Conservation (phyloP, 2,329 filamentous ascomycete species). For the Colletotrichum sp. region DNA sequence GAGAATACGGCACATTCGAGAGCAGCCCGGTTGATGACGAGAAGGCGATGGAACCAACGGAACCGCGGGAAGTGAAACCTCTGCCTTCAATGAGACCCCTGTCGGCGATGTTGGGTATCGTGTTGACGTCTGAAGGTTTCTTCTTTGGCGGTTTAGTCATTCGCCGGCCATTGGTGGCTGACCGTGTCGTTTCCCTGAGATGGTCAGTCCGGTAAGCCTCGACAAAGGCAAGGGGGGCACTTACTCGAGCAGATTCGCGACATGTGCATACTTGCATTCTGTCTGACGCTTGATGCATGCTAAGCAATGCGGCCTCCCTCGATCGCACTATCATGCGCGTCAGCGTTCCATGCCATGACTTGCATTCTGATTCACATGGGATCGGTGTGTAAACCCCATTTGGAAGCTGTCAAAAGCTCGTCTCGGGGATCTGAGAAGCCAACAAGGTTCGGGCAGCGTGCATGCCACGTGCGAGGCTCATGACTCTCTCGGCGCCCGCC, state of each 20-base stretch:
- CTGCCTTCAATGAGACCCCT: slow-evolving; percentile 52
- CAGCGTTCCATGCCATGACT: background rate
- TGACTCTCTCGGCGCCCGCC: background rate
- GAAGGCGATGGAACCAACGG: slow-evolving; percentile 36
- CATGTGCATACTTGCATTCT: slow-evolving; percentile 75
- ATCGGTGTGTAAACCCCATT: background rate
- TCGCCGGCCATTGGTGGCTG: slow-evolving; percentile 55
- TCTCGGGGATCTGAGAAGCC: background rate
- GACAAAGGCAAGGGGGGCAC: slow-evolving; percentile 31
- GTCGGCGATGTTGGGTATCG: slow-evolving; percentile 62
- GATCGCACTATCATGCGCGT: slow-evolving; percentile 65
- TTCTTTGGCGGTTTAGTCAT: slow-evolving; percentile 65
- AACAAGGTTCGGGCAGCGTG: background rate
- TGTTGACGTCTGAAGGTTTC: slow-evolving; percentile 44
- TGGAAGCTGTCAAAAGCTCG: background rate
- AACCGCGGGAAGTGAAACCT: slow-evolving; percentile 51
- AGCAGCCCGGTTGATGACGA: slow-evolving; percentile 66
- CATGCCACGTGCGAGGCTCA: background rate
- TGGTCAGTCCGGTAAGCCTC: background rate
- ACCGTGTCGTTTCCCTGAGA: slow-evolving; percentile 61
- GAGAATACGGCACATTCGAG: slow-evolving; percentile 75
- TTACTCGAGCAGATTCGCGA: slow-evolving; percentile 79
- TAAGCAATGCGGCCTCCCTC: slow-evolving; percentile 71
- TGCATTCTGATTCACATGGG: background rate
- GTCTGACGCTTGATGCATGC: slow-evolving; percentile 79